These are phyloP conservation scores for Excoecaria agallocha DNA, from an alignment of 345 rosid species.

Conservation along the genomic window DNA sequence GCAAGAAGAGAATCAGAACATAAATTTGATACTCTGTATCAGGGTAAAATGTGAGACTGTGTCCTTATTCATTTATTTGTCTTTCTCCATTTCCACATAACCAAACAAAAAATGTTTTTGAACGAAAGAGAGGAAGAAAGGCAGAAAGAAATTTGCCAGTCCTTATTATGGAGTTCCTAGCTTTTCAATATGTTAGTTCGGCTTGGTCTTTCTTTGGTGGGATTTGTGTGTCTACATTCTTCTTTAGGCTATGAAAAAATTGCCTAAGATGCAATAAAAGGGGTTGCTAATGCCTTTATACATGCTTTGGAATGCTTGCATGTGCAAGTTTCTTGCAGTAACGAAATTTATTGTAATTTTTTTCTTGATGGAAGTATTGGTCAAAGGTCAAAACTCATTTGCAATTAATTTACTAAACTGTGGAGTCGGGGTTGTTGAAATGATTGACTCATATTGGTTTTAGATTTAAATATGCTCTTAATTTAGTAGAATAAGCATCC, in stretches of 20 bases:
- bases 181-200: not conserved
- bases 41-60: constrained; percentile 66
- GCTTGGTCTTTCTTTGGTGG: not conserved
- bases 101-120: too few relatives aligned
- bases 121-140: not conserved
- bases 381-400: not conserved
- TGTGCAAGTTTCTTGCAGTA: not conserved
- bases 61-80: constrained; percentile 1
- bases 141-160: not conserved
- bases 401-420: too few relatives aligned
- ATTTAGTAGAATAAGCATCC: not conserved
- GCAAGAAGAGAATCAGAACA: constrained; percentile 69
- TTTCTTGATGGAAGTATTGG: not conserved
- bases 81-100: not conserved
- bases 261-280: not conserved
- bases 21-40: constrained; percentile 77
- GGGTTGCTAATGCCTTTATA: not conserved
- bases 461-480: not conserved
- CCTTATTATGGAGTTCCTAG: not conserved
- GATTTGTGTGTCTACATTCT: not conserved
- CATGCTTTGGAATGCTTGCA: not conserved
- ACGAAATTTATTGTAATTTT: not conserved
- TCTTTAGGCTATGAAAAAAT: not conserved
- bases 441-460: not conserved
- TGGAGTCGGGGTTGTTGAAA: not conserved